Evolutionary conservation across 129 eudicot species (phyloP), one percentile per base, ranked within the genome.

Genomic region (Flaveria robusta): DNA sequence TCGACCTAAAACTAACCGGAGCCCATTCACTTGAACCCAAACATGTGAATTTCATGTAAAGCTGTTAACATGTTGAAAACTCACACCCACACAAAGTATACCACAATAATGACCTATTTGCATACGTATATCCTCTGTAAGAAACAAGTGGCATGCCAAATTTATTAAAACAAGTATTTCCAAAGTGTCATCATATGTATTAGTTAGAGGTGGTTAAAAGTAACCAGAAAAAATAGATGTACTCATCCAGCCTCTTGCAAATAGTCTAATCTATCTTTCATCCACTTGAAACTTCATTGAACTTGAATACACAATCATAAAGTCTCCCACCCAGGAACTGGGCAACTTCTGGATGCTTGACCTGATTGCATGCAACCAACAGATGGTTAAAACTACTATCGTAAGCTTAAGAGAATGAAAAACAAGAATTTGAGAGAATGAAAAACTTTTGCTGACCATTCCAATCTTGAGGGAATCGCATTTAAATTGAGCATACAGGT

Each of bases 221-320:
- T 78, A 43, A 31, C 54, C 26, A 79, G 18, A 65, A 73, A 65
- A 66, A 72, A 73, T 72, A 14, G 58, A 29, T 78, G 68, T 42
- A 77, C 18, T 47, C 62, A 49, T 23, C 51, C 82, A 23, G 46
- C 68, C 81, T 20, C 23, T 67, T 68, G 47, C 58, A 42, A 23
- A 39, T 68, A 55, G 15, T 34, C 70, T 43, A 18, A 23, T 41
- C 79, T 75, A 63, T 27, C 5, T 69, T 76, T 78, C 23, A 80
- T 64, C 79, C 83, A 79, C 60, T 34, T 60, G 71, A 71, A 74
- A 84, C 88, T 79, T 91, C 96, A 70, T 85, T 89, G 85, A 82
- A 95, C 84, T 95, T 91, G 88, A 95, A 86, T 75, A 95, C 99
- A 76, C 99, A 95, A 86, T 95, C 96, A 46, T 95, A 95, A 29